Percentiles rank a stretch among this genome's conserved stretches.
These are phyloP conservation scores for Phytophthora litchii DNA, from an alignment of 352 stramenopile species.

Conservation along the genomic window DNA sequence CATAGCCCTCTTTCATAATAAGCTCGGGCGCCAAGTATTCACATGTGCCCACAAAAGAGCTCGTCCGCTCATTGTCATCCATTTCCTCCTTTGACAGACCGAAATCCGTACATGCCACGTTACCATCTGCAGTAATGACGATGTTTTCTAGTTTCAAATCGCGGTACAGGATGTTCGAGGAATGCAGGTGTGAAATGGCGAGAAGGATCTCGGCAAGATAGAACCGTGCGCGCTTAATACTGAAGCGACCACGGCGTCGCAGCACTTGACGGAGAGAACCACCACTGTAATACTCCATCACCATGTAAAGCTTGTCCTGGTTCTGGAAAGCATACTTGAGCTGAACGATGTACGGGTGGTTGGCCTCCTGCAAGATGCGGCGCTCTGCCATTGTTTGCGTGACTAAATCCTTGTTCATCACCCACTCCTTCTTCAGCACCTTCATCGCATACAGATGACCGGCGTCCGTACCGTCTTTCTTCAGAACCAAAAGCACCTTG, in stretches of 20 bases:
- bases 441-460: constrained; percentile 78
- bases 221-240: constrained; percentile 72
- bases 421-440: constrained; percentile 82
- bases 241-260: constrained; percentile 67
- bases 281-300: constrained; percentile 84
- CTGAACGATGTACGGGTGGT: constrained; percentile 82
- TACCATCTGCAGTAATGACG: constrained; percentile 71
- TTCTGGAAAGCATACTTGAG: constrained; percentile 81
- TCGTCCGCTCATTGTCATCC: constrained; percentile 69
- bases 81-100: constrained; percentile 79
- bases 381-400: constrained; percentile 81
- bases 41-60: constrained; percentile 75
- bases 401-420: constrained; percentile 83
- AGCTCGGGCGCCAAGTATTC: constrained; percentile 78
- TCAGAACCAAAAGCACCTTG: constrained; percentile 72
- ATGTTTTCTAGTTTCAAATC: constrained; percentile 83
- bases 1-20: constrained; percentile 75
- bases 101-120: constrained; percentile 77
- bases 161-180: constrained; percentile 72
- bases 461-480: constrained; percentile 67
- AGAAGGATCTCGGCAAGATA: constrained; percentile 74
- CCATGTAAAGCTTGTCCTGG: constrained; percentile 84
- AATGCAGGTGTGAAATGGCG: constrained; percentile 67
- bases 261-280: constrained; percentile 71
- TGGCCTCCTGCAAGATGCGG: constrained; percentile 73